Conservation (phyloP, 768 basidiomycete genomes). For the Stropharia rugosoannulata region DNA sequence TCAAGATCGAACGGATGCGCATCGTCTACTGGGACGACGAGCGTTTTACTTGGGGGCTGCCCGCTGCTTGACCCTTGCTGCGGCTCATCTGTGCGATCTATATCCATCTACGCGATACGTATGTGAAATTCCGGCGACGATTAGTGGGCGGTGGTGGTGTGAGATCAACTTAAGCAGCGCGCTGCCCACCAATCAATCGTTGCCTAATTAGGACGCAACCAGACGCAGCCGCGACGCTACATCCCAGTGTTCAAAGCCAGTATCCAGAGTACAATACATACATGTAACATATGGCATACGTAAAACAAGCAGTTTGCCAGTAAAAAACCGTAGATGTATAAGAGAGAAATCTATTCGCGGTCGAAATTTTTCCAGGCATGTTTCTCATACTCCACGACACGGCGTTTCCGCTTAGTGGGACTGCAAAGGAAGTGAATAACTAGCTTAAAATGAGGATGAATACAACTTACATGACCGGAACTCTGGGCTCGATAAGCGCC, state of each 20-base stretch:
- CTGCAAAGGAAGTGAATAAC: conserved; percentile 26
- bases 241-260: not conserved
- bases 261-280: not conserved
- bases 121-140: not conserved
- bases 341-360: conserved; percentile 31
- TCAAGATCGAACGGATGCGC: conserved; percentile 89
- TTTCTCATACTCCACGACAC: conserved; percentile 70
- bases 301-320: not conserved
- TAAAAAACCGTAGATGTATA: not conserved
- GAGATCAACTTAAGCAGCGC: not conserved
- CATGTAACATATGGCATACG: not conserved
- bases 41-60: conserved; percentile 21
- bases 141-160: conserved; percentile 3
- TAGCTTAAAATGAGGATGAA: not conserved
- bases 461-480: conserved; percentile 65
- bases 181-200: not conserved
- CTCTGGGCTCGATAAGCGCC: conserved; percentile 83
- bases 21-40: conserved; percentile 61
- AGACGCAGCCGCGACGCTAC: not conserved
- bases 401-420: conserved; percentile 49
- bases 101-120: conserved; percentile 32
- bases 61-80: conserved; percentile 19
- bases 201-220: conserved; percentile 3
- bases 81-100: conserved; percentile 35
- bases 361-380: conserved; percentile 75